Evolutionary conservation across 2,329 filamentous ascomycete genomes (phyloP).

Genomic region (Laburnicola sp.): DNA sequence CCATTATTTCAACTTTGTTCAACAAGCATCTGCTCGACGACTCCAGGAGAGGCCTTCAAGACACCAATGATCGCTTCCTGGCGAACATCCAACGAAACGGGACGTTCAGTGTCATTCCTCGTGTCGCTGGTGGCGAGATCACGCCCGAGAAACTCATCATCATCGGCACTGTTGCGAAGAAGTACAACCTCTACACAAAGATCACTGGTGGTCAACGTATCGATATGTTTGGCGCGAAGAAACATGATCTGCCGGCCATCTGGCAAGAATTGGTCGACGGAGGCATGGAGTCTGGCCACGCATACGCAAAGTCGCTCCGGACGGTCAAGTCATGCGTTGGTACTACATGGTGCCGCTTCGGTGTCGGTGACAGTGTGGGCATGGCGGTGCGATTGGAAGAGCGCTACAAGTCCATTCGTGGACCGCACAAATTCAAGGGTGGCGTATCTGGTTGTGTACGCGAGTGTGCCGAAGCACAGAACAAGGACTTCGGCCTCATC

Average conservation of each 20-base stretch:
- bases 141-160: slow-evolving; percentile 82
- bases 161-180: slow-evolving; percentile 81
- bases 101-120: slow-evolving; percentile 84
- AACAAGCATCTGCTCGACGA: slow-evolving; percentile 80
- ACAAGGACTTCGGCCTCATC: slow-evolving; percentile 91
- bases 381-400: slow-evolving; percentile 88
- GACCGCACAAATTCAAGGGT: slow-evolving; percentile 88
- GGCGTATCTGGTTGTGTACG: slow-evolving; percentile 90
- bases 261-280: slow-evolving; percentile 80
- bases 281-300: slow-evolving; percentile 88
- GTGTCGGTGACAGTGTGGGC: slow-evolving; percentile 86
- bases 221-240: slow-evolving; percentile 88
- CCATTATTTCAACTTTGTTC: slow-evolving; percentile 79
- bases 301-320: slow-evolving; percentile 84
- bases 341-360: slow-evolving; percentile 87
- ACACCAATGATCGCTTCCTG: slow-evolving; percentile 86
- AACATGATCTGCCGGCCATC: slow-evolving; percentile 80
- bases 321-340: slow-evolving; percentile 93
- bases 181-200: slow-evolving; percentile 84
- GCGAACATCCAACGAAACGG: slow-evolving; percentile 91
- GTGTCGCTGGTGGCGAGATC: slow-evolving; percentile 83
- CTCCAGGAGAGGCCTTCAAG: slow-evolving; percentile 73
- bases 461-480: slow-evolving; percentile 90
- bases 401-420: slow-evolving; percentile 87
- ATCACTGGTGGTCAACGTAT: slow-evolving; percentile 91